phyloP scores from a whole-genome alignment of 805 yeast genomes.

The Wickerhamiella allomyrinae region DNA sequence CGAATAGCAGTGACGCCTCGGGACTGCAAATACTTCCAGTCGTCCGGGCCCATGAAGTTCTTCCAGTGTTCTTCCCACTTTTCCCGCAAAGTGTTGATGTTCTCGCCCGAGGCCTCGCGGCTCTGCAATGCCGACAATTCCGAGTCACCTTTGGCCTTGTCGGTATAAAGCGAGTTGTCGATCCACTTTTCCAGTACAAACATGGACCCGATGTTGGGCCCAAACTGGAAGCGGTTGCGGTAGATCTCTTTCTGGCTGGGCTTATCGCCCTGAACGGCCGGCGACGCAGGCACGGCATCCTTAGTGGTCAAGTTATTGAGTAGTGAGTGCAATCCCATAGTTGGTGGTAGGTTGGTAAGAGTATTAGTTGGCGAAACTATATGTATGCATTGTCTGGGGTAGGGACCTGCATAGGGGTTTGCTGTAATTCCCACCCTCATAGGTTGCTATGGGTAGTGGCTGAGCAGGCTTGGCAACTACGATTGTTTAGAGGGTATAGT shows the following conservation, averaged over 20 bases:
- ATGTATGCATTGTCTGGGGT: too few relatives aligned
- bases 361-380: neutral
- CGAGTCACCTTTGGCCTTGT: slow-evolving; percentile 35
- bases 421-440: too few relatives aligned
- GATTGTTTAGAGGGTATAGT: too few relatives aligned
- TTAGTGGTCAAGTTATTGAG: slow-evolving; percentile 14
- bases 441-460: too few relatives aligned
- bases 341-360: neutral
- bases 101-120: slow-evolving; percentile 31
- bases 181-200: slow-evolving; percentile 77
- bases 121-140: slow-evolving; percentile 63
- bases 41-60: slow-evolving; percentile 45
- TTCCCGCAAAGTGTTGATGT: slow-evolving; percentile 39
- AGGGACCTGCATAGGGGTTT: too few relatives aligned
- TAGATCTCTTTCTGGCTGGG: slow-evolving; percentile 24
- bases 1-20: slow-evolving; percentile 68
- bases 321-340: slow-evolving; percentile 20
- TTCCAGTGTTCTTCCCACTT: slow-evolving; percentile 52
- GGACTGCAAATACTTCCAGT: slow-evolving; percentile 62
- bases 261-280: slow-evolving; percentile 21
- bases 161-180: slow-evolving; percentile 44
- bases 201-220: slow-evolving; percentile 73
- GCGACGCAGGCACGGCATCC: slow-evolving; percentile 18
- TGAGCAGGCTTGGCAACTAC: too few relatives aligned
- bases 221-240: slow-evolving; percentile 40